Conservation (phyloP, 345 rosid genomes). For the Microcos paniculata region DNA sequence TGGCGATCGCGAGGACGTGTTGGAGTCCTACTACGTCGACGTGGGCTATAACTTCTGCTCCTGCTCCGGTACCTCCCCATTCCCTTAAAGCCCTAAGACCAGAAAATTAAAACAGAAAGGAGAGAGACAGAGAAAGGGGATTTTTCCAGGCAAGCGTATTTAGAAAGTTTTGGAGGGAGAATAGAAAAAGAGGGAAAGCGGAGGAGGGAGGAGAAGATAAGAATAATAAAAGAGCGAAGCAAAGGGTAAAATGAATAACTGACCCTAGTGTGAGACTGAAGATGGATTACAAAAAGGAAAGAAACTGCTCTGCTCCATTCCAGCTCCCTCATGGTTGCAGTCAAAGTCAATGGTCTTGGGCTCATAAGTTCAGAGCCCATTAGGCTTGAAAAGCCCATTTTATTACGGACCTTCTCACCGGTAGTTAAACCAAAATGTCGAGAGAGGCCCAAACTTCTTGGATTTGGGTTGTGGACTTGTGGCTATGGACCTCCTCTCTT, state of each 20-base stretch:
- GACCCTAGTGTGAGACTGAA: background rate
- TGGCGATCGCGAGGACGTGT: constrained; percentile 46
- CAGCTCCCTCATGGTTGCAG: too few species aligned
- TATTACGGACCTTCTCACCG: too few species aligned
- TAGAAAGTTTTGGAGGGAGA: constrained; percentile 15
- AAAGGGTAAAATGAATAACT: background rate
- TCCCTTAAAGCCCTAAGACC: background rate
- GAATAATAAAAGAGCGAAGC: background rate
- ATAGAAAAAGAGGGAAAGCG: background rate
- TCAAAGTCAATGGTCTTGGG: too few species aligned
- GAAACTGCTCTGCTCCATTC: too few species aligned
- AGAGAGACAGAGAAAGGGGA: background rate
- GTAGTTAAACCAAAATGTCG: too few species aligned
- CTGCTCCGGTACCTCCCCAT: constrained; percentile 77
- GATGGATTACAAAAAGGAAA: background rate
- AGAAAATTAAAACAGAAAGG: background rate
- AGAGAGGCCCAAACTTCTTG: too few species aligned
- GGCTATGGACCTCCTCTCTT: too few species aligned
- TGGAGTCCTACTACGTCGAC: constrained; percentile 59
- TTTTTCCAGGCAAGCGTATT: background rate
- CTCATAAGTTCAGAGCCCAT: too few species aligned
- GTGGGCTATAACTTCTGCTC: constrained; percentile 87
- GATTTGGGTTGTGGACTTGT: too few species aligned
- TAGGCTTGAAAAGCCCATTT: too few species aligned
- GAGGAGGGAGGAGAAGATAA: too few species aligned